Conservation (phyloP, 306 rosid species). For the Gillenia trifoliata region DNA sequence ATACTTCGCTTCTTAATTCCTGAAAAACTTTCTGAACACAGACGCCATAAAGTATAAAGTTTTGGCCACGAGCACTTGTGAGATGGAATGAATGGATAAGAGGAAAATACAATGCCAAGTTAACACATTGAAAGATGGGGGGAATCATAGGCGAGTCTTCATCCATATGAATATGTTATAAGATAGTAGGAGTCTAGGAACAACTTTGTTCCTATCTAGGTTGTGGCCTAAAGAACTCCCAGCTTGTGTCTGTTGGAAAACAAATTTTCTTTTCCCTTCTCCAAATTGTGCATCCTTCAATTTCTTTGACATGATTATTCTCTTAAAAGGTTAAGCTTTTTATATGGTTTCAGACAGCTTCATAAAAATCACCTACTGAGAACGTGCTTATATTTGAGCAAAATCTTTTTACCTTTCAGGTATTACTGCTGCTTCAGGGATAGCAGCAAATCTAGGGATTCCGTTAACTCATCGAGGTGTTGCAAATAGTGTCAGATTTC, state of each 20-base stretch:
- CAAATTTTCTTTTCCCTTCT: not conserved
- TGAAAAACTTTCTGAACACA: not conserved
- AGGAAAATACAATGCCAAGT: not conserved
- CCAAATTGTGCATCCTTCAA: not conserved
- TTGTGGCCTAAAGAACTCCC: not conserved
- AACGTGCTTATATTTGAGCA: not conserved
- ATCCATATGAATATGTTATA: not conserved
- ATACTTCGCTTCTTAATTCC: not conserved
- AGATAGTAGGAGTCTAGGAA: not conserved
- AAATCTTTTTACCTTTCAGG: conserved; percentile 37
- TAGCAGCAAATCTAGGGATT: conserved; percentile 82
- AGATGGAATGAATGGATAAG: not conserved
- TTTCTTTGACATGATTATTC: not conserved
- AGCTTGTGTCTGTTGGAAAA: not conserved
- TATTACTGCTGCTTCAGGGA: conserved; percentile 96
- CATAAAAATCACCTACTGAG: not conserved
- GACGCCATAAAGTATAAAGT: not conserved
- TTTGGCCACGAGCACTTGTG: not conserved
- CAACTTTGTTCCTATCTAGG: too few species aligned
- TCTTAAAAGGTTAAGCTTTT: too few species aligned
- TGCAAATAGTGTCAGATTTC: conserved; percentile 78
- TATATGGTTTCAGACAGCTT: not conserved
- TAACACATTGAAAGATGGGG: not conserved
- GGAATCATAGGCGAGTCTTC: not conserved
- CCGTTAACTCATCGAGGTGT: conserved; percentile 89